phyloP scores from a whole-genome alignment of 2,329 filamentous ascomycete genomes.

The Trichoderma asperellum region DNA sequence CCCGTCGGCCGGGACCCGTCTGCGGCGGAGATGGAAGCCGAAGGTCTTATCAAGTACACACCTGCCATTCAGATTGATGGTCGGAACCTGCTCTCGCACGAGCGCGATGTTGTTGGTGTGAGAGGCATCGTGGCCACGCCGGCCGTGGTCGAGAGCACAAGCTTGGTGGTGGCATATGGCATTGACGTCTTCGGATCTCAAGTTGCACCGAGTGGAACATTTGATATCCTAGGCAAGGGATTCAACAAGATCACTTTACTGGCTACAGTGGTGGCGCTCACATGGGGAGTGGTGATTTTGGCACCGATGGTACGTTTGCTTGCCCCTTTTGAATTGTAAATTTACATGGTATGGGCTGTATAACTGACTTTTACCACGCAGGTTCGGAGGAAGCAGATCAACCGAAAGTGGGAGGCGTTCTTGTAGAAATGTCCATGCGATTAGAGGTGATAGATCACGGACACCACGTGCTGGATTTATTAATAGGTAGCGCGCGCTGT shows the following conservation, averaged over 20 bases:
- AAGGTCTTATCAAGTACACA: conserved; percentile 77
- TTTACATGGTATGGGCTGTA: conserved; percentile 35
- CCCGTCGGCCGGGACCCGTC: conserved; percentile 85
- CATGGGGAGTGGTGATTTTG: conserved; percentile 74
- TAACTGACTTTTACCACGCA: conserved; percentile 41
- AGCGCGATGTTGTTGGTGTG: conserved; percentile 78
- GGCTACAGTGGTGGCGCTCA: conserved; percentile 79
- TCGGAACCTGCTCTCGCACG: conserved; percentile 77
- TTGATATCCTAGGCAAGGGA: conserved; percentile 89
- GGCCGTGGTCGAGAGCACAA: conserved; percentile 87
- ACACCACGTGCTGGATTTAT: conserved; percentile 19
- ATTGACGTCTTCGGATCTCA: conserved; percentile 86
- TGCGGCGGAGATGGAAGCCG: conserved; percentile 72
- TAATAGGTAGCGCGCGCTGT: conserved; percentile 5
- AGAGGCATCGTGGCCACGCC: conserved; percentile 73
- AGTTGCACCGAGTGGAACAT: conserved; percentile 83
- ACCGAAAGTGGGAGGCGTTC: conserved; percentile 61
- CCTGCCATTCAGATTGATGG: conserved; percentile 84
- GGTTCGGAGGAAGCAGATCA: conserved; percentile 70
- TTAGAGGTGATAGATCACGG: conserved; percentile 28
- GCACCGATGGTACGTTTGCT: conserved; percentile 77
- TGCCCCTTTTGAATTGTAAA: background rate
- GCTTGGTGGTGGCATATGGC: conserved; percentile 84
- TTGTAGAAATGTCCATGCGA: conserved; percentile 34
- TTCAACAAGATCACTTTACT: conserved; percentile 91